phyloP scores from a whole-genome alignment of 2,329 filamentous ascomycete genomes.

The Botrytis fabae region DNA sequence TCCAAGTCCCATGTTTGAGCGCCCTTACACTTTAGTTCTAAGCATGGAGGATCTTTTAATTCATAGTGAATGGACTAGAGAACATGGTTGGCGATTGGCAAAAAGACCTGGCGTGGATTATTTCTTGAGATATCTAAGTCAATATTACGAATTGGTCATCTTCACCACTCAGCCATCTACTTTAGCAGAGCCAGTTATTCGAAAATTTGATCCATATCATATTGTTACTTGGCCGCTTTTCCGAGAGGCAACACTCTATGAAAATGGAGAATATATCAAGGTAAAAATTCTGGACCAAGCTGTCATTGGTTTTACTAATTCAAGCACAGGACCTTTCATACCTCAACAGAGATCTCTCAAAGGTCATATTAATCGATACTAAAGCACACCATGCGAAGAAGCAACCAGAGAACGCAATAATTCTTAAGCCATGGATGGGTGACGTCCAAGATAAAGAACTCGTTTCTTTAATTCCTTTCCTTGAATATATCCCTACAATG shows the following conservation, averaged over 20 bases:
- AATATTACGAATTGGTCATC: conserved; percentile 96
- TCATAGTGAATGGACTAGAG: conserved; percentile 90
- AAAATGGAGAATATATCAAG: conserved; percentile 96
- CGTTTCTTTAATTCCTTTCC: conserved; percentile 88
- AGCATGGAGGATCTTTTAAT: conserved; percentile 92
- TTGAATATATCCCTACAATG: conserved; percentile 96
- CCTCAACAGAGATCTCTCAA: conserved; percentile 91
- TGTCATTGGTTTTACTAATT: conserved; percentile 32
- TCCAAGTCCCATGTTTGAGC: conserved; percentile 73
- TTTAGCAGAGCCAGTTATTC: conserved; percentile 82
- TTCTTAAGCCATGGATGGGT: conserved; percentile 88
- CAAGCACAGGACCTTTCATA: conserved; percentile 81
- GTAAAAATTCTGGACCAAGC: conserved; percentile 48
- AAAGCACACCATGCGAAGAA: conserved; percentile 77
- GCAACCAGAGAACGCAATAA: conserved; percentile 95
- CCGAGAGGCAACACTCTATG: conserved; percentile 94
- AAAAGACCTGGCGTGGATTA: conserved; percentile 96
- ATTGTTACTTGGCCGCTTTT: conserved; percentile 95
- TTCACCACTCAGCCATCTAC: conserved; percentile 87
- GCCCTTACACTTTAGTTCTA: conserved; percentile 89
- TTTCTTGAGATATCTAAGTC: conserved; percentile 92
- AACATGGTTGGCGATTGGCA: conserved; percentile 92
- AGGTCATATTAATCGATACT: conserved; percentile 93
- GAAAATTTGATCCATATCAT: conserved; percentile 92
- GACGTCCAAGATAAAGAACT: conserved; percentile 81